A percentile compares a stretch with the other conserved stretches of the same genome.
phyloP scores from a whole-genome alignment of 306 rosid genomes.

The Quercus engelmannii region DNA sequence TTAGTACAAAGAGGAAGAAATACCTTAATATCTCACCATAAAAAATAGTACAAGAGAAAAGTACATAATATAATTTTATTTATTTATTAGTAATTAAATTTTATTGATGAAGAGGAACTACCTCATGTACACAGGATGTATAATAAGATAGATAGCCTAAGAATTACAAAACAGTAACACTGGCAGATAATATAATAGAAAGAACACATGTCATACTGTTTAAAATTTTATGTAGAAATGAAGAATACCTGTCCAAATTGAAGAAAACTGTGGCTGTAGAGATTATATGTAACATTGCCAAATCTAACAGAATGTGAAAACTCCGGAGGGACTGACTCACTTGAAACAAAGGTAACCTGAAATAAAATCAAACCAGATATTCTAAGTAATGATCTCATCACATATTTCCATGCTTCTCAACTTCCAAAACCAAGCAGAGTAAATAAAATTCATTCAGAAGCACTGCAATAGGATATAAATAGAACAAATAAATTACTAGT shows the following conservation, averaged over 20 bases:
- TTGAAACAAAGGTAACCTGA: conserved; percentile 90
- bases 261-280: conserved; percentile 96
- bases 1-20: no score
- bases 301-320: conserved; percentile 55
- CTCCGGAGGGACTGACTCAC: conserved; percentile 59
- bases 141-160: no score
- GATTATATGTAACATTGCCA: conserved; percentile 73
- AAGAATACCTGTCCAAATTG: conserved; percentile 84
- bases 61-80: no score
- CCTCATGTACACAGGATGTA: no score
- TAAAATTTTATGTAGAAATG: background rate
- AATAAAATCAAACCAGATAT: conserved; percentile 22
- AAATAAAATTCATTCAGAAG: background rate
- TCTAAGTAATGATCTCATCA: conserved; percentile 4
- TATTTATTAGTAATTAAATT: no score
- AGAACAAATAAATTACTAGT: background rate
- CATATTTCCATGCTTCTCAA: conserved; percentile 1
- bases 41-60: no score
- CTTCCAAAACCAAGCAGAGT: background rate
- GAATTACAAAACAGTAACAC: no score
- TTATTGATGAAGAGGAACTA: no score
- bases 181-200: background rate
- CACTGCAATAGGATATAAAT: background rate
- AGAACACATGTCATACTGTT: background rate
- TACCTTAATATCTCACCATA: no score